Evolutionary conservation across 192 early-diverging fungal genomes (phyloP), one percentile per base, ranked within the genome.

Genomic region (Backusella sp.): DNA sequence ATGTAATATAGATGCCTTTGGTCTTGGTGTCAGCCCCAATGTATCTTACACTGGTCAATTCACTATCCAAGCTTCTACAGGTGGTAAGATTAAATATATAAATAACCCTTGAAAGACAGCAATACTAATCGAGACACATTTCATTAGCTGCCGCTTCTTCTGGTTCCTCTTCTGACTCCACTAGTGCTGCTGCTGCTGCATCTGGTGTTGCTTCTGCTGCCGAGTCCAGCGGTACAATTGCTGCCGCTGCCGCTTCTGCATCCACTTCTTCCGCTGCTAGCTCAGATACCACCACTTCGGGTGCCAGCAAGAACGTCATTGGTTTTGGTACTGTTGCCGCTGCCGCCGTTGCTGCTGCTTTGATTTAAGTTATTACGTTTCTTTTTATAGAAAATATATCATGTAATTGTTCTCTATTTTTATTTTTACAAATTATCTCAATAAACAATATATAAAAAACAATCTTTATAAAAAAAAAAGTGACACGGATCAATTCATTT

Each of bases 21-120:
- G 62, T 35, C 70, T 81, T 23, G 80, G 80, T 68, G 66, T 65
- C 39, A 74, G 73, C 52, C 80, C 80, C 62, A 77, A 81, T 73
- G 26, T 78, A 17, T 73, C 80, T 53, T 81, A 71, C 68, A 70
- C 80, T 49, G 80, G 80, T 42, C 76, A 68, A 35, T 81, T 81
- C 44, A 74, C 76, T 42, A 74, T 81, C 59, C 37, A 74, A 28
- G 76, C 68, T 30, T 66, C 66, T n/a, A 30, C 69, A 39, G 80
- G 68, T 75, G 37, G 52, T 44, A 35, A 28, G 41, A 26, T 49
- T 66, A n/a, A 42, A 75, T 17, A 14, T 72, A 17, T 56, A 59
- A 23, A 39, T 46, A n/a, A 23, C 79, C 39, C 65, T 62, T 36
- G 15, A 52, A 36, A 44, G 4, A 34, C 41, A 62, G 4, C 41